These are phyloP conservation scores for Dalbergia oliveri DNA, from an alignment of 306 rosid species.

Conservation along the genomic window DNA sequence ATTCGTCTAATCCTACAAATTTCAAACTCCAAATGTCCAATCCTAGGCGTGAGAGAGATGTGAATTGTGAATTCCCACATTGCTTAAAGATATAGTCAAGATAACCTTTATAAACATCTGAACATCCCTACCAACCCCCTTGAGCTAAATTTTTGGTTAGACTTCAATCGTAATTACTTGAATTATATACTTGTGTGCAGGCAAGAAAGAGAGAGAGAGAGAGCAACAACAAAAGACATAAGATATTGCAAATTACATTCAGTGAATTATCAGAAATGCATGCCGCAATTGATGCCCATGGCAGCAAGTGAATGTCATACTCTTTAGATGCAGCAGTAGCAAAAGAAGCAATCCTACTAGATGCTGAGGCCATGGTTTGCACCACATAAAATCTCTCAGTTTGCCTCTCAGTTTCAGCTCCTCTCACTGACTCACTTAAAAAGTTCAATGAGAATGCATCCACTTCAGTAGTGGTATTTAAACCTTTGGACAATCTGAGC, in stretches of 20 bases:
- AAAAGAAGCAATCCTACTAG: constrained; percentile 90
- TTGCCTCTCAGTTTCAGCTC: constrained; percentile 66
- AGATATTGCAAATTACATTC: constrained; percentile 67
- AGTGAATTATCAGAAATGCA: constrained; percentile 77
- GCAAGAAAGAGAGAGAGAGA: neutral
- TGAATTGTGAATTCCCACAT: neutral
- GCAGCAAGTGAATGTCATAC: constrained; percentile 95
- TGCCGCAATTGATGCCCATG: constrained; percentile 97
- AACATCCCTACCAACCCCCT: neutral
- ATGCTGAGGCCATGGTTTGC: constrained; percentile 83
- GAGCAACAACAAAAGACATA: constrained; percentile 40
- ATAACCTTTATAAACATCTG: too few species aligned
- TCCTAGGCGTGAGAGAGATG: neutral
- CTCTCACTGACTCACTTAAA: constrained; percentile 67
- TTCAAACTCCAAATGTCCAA: neutral
- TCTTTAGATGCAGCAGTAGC: constrained; percentile 89
- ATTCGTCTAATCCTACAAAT: too few species aligned
- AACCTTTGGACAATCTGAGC: constrained; percentile 73
- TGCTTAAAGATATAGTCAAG: neutral
- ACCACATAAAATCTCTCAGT: constrained; percentile 80
- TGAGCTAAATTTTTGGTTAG: too few species aligned
- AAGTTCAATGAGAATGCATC: constrained; percentile 79
- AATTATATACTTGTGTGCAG: constrained; percentile 5
- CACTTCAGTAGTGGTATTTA: constrained; percentile 61
- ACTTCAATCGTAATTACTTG: neutral